Conservation (phyloP, 2,329 filamentous ascomycete species). For the Didymella sp. region DNA sequence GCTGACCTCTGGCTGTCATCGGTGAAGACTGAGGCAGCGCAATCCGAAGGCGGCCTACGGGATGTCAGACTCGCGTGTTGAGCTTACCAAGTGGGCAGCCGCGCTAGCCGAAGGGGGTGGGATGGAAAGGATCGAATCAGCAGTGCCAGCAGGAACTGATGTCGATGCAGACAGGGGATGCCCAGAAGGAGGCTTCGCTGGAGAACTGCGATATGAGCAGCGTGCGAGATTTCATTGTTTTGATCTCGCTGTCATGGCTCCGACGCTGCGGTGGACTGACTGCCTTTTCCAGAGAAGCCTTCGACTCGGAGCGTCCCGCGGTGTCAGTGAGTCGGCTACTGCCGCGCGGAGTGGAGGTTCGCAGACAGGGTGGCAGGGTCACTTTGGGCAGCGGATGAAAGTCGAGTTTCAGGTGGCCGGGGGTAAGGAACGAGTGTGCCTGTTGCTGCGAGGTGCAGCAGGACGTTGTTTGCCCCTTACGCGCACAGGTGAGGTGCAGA, state of each 20-base stretch:
- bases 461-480: conserved; percentile 4
- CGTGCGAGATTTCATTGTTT: background rate
- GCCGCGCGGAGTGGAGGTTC: conserved; percentile 11
- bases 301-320: conserved; percentile 6
- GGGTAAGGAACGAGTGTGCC: conserved; percentile 2
- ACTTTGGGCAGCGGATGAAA: conserved; percentile 4
- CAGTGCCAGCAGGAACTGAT: background rate
- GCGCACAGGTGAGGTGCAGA: background rate
- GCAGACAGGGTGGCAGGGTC: conserved; percentile 1
- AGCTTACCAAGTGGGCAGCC: conserved; percentile 3
- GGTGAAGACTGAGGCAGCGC: conserved; percentile 10
- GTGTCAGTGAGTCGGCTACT: conserved; percentile 8
- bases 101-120: conserved; percentile 5
- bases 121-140: background rate
- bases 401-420: conserved; percentile 11
- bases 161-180: conserved; percentile 9
- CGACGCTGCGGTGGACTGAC: background rate
- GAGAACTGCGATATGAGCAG: background rate
- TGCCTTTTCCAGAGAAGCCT: background rate
- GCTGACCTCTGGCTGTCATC: conserved; percentile 11
- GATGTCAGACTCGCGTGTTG: conserved; percentile 3
- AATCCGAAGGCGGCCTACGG: conserved; percentile 8
- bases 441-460: conserved; percentile 11
- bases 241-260: conserved; percentile 4
- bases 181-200: background rate